Evolutionary conservation across 352 stramenopile species (phyloP).

Genomic region (Aphanomyces stellatus): DNA sequence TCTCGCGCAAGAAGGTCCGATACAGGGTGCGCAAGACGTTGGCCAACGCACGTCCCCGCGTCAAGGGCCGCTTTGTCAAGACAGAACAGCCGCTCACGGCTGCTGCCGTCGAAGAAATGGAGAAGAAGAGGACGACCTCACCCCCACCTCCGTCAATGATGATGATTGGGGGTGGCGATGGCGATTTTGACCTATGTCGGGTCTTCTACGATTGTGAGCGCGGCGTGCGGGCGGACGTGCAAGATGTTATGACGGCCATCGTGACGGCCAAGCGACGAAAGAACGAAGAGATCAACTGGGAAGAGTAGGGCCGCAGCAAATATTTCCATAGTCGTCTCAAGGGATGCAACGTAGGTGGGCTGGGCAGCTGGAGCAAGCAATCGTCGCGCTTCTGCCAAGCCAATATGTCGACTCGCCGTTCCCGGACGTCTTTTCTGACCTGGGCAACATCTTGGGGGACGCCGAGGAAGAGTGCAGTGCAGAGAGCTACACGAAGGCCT

Average conservation of each 20-base stretch:
- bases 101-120: slow-evolving; percentile 22
- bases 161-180: neutral
- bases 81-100: slow-evolving; percentile 68
- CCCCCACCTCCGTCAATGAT: neutral
- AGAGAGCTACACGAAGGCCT: neutral
- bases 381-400: slow-evolving; percentile 4
- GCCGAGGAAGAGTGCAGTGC: slow-evolving; percentile 7
- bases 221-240: neutral
- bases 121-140: neutral
- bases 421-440: neutral
- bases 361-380: neutral
- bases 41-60: slow-evolving; percentile 59
- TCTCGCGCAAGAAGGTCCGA: slow-evolving; percentile 67
- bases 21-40: slow-evolving; percentile 76
- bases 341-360: neutral
- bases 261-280: neutral
- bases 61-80: slow-evolving; percentile 80
- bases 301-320: neutral
- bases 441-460: neutral
- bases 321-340: neutral
- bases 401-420: slow-evolving; percentile 8
- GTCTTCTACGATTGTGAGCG: neutral
- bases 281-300: slow-evolving; percentile 6
- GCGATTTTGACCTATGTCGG: neutral
- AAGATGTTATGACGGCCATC: neutral